Evolutionary conservation across 306 rosid species (phyloP), one percentile per base, ranked within the genome.

Genomic region (Castanea sativa): DNA sequence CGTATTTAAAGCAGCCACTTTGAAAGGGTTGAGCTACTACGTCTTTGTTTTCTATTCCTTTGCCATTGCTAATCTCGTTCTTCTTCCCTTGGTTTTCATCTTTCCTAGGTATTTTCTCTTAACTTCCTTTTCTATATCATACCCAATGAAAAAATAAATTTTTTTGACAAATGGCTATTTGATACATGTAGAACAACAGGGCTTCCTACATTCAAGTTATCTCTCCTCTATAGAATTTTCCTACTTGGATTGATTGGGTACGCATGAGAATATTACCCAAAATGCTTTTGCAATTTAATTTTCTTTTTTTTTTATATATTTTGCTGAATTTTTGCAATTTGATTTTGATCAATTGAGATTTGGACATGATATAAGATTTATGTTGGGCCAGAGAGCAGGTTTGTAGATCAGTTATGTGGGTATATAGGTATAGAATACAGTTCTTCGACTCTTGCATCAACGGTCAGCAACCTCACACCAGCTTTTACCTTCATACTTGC

Each of bases 401-500:
- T 86, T 60, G 4, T 12, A 49, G 57, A 76, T 56, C 71, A 78
- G 30, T 20, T 85, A 8, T 86, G 83, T 78, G 82, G 79, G 43
- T 88, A 77, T 33, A 85, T 55, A 80, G 94, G 92, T 33, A 76
- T 88, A 20, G 51, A 70, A n/a, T 90, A 83, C 74, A 83, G 83
- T 20, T 87, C 91, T 23, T 91, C 87, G 0, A 85, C 89, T 78
- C 88, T 87, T 60, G 19, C 84, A 29, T 83, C 92, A 32, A 80
- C 88, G 10, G 76, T 82, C 9, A 13, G 79, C 83, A 88, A 79
- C 73, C 92, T 90, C 56, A 45, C 79, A 0, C 94, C 92, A 0
- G 91, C 90, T 29, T 87, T 85, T 32, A 85, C 92, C 29, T 87
- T 90, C 88, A 71, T 88, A 5, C 78, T 88, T 15, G 92, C 92